Base-by-base conservation (phyloP, 345 rosid genomes). In the Hirschfeldia incana region DNA sequence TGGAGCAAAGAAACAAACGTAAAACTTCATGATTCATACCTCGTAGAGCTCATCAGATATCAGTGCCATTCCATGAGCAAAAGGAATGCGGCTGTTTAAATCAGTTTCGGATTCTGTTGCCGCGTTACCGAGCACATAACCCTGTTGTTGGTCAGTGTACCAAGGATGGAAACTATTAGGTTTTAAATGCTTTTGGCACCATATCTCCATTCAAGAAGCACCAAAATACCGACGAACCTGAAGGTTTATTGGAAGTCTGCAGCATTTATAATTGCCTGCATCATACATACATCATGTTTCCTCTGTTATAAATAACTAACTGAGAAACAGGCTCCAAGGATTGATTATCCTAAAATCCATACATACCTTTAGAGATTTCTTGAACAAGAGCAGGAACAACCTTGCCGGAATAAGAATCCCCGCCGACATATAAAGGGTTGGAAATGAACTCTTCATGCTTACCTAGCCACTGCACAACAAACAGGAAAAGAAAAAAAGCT, bases 361-460 rank as follows among this genome's bases (percentile, higher is more conserved):
- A n/a, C 57, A 49, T 49, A 49, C 57, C 17, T 49, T 13, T n/a
- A 13, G 57, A 49, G 17, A 49, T n/a, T 49, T 49, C 57, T 1
- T 49, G 57, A 49, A 49, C 57, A 1, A 49, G 7, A 4, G 57
- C 17, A 5, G 57, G 57, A 49, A 49, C 17, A 49, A 49, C 57
- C 57, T 0, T 58, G 3, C n/a, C 64, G 15, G 64, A 59, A 59
- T 27, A 59, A 10, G 33, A 59, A 59, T 85, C 91, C 51, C 97
- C 93, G 0, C 81, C 75, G 0, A 90, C 39, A 53, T 86, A 92
- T 5, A 92, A 5, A 6, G 86, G 89, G 69, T 78, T 87, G 7
- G 86, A 80, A 26, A 62, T 66, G 70, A 90, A 87, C 17, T 87
- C 86, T 7, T 86, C 86, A 78, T 87, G 94, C 55, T 76, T 82